Evolutionary conservation across 1,284 basidiomycete species (phyloP).

Genomic region (Agaricales sp.): DNA sequence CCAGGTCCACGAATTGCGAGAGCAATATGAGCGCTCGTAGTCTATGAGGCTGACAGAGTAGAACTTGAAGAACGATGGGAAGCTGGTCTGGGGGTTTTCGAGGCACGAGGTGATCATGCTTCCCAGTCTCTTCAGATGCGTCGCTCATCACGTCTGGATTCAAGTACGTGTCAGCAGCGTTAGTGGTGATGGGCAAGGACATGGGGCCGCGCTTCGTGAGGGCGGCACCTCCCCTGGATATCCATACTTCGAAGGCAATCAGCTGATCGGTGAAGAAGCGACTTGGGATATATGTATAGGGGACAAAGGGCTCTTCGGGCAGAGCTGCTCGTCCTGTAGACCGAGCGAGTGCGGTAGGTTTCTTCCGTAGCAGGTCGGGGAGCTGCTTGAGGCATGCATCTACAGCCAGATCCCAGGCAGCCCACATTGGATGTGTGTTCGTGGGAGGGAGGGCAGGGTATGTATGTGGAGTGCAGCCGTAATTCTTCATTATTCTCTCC

Average conservation of each 20-base stretch:
- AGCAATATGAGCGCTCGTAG: slow-evolving; percentile 93
- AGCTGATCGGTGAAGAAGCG: slow-evolving; percentile 95
- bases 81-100: slow-evolving; percentile 92
- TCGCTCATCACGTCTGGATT: slow-evolving; percentile 4
- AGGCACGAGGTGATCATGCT: slow-evolving; percentile 58
- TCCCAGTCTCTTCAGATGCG: slow-evolving; percentile 16
- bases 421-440: slow-evolving; percentile 94
- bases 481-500: slow-evolving; percentile 97
- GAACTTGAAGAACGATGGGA: slow-evolving; percentile 93
- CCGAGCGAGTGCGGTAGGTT: slow-evolving; percentile 14
- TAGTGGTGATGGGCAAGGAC: slow-evolving; percentile 45
- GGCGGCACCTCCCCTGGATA: slow-evolving; percentile 81
- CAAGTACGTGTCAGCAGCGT: slow-evolving; percentile 14
- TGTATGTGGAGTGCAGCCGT: slow-evolving; percentile 95
- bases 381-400: slow-evolving; percentile 93
- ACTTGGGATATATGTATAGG: slow-evolving; percentile 76
- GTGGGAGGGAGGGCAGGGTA: slow-evolving; percentile 88
- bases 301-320: slow-evolving; percentile 6
- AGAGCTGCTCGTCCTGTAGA: background rate
- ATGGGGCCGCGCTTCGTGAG: slow-evolving; percentile 68
- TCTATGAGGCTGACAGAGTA: slow-evolving; percentile 93
- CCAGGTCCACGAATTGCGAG: slow-evolving; percentile 95
- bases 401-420: slow-evolving; percentile 95
- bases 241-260: slow-evolving; percentile 98
- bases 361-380: slow-evolving; percentile 64